These are phyloP conservation scores for Cyclocybe cylindracea DNA, from an alignment of 768 basidiomycete genomes.

Conservation along the genomic window DNA sequence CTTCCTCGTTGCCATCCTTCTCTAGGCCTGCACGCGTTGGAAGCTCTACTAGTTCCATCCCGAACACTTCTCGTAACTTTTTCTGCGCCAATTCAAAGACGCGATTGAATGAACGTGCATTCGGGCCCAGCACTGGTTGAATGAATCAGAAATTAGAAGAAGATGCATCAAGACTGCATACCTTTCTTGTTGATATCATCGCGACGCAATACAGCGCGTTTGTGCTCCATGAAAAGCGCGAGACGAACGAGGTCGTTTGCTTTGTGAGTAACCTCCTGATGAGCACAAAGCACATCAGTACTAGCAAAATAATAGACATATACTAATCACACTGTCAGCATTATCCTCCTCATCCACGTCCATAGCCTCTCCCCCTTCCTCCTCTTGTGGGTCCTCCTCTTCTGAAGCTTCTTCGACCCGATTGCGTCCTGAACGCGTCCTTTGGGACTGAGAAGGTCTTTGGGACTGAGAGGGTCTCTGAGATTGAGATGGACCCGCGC, in stretches of 20 bases:
- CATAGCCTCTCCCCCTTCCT: slow-evolving; percentile 36
- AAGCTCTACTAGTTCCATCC: slow-evolving; percentile 85
- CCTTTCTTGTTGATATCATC: slow-evolving; percentile 92
- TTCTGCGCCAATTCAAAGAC: slow-evolving; percentile 68
- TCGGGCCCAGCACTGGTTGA: slow-evolving; percentile 34
- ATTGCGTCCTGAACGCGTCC: slow-evolving; percentile 26
- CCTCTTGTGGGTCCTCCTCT: slow-evolving; percentile 36
- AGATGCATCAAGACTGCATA: slow-evolving; percentile 18
- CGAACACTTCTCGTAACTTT: slow-evolving; percentile 66
- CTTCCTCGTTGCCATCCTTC: slow-evolving; percentile 43
- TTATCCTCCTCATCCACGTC: slow-evolving; percentile 33
- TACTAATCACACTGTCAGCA: slow-evolving; percentile 23
- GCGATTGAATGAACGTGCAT: slow-evolving; percentile 58
- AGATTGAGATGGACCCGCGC: slow-evolving; percentile 43
- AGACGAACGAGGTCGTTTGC: slow-evolving; percentile 76
- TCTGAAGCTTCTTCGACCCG: slow-evolving; percentile 33
- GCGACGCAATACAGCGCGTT: slow-evolving; percentile 62
- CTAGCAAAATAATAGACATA: slow-evolving; percentile 11
- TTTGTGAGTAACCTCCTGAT: slow-evolving; percentile 63
- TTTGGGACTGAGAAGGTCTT: slow-evolving; percentile 36
- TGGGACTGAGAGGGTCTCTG: slow-evolving; percentile 43
- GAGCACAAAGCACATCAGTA: not conserved
- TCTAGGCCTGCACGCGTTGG: slow-evolving; percentile 60
- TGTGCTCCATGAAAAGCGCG: slow-evolving; percentile 80
- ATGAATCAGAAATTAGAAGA: not conserved